Conservation (phyloP, 352 stramenopile genomes). For the Phytopythium oedochilum region DNA sequence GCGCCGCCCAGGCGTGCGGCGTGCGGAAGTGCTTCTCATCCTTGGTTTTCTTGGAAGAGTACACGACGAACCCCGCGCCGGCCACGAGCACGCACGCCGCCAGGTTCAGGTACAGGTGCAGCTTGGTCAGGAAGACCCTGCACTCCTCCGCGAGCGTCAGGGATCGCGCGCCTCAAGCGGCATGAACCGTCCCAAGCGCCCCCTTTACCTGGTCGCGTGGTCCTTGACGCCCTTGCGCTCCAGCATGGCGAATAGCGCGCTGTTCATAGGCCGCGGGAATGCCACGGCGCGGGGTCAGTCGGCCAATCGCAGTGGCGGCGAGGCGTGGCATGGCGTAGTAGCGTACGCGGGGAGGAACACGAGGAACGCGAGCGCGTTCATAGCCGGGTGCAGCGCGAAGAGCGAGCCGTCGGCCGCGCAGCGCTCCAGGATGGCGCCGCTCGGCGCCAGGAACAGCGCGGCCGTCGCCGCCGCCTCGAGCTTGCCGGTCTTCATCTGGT, state of each 20-base stretch:
- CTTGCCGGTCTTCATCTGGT: conserved; percentile 2
- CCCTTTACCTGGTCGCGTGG: conserved; percentile 33
- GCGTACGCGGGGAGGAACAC: conserved; percentile 45
- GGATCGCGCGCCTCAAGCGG: too few species aligned
- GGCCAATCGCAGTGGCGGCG: background rate
- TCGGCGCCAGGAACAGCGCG: conserved; percentile 50
- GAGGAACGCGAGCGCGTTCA: conserved; percentile 48
- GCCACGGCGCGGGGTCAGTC: background rate
- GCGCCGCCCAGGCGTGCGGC: conserved; percentile 47
- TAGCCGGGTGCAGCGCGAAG: conserved; percentile 46
- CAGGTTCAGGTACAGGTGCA: conserved; percentile 51
- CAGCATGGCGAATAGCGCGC: conserved; percentile 51
- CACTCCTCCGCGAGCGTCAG: background rate
- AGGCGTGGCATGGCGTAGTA: background rate
- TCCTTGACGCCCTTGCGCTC: conserved; percentile 37
- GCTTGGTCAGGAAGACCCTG: conserved; percentile 50
- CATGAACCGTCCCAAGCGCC: too few species aligned
- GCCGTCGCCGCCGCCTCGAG: conserved; percentile 20
- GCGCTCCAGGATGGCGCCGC: conserved; percentile 34
- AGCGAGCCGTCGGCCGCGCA: conserved; percentile 38
- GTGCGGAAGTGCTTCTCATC: conserved; percentile 35
- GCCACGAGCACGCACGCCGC: conserved; percentile 29
- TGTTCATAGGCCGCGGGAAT: conserved; percentile 7
- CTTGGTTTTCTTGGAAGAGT: conserved; percentile 24
- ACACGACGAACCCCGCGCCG: conserved; percentile 27